Percentiles rank a stretch among this genome's conserved stretches.
Conservation (phyloP, 306 rosid species). For the apple (Malus domestica) region DNA sequence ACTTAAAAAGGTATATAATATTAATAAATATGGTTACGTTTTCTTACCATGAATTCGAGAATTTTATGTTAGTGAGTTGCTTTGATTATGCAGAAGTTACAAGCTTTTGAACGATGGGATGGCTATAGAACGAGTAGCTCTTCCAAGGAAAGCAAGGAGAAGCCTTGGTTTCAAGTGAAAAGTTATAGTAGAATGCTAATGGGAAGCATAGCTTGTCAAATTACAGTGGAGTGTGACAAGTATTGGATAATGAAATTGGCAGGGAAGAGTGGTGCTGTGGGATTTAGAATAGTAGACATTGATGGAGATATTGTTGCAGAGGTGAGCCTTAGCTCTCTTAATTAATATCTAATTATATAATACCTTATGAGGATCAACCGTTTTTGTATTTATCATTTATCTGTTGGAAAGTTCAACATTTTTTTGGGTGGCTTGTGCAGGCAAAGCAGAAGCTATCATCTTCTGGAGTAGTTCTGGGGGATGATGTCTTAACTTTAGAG, state of each 20-base stretch:
- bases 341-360: background rate
- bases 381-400: background rate
- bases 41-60: background rate
- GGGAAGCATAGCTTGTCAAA: constrained; percentile 44
- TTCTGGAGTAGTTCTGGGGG: constrained; percentile 50
- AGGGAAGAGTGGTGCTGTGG: constrained; percentile 23
- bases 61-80: background rate
- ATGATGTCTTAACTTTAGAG: constrained; percentile 58
- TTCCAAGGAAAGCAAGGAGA: constrained; percentile 18
- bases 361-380: background rate
- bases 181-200: constrained; percentile 29
- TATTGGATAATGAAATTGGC: constrained; percentile 39
- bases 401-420: background rate
- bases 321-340: constrained; percentile 22
- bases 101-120: constrained; percentile 67
- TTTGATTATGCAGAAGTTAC: constrained; percentile 41
- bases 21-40: background rate
- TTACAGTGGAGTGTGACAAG: constrained; percentile 43
- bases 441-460: constrained; percentile 50
- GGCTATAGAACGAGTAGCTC: constrained; percentile 38
- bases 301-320: constrained; percentile 60
- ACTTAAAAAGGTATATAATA: constrained; percentile 36
- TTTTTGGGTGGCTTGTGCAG: constrained; percentile 25
- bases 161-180: constrained; percentile 57
- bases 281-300: constrained; percentile 39